These are phyloP conservation scores for Neltuma alba DNA, from an alignment of 306 rosid species.

Conservation along the genomic window DNA sequence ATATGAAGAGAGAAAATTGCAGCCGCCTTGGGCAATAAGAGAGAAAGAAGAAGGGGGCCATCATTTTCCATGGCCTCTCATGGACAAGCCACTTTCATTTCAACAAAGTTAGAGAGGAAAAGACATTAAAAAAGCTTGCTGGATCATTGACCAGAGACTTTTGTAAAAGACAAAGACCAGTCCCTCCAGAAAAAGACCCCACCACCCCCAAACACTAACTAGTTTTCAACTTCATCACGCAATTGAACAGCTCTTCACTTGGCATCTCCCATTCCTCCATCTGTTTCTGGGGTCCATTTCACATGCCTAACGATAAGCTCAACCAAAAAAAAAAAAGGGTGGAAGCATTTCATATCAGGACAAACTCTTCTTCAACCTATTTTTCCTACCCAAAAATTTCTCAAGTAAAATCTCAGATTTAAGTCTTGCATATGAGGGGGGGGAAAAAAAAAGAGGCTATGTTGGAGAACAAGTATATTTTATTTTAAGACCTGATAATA, in stretches of 20 bases:
- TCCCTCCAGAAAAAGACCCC: slow-evolving; percentile 32
- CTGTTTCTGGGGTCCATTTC: slow-evolving; percentile 41
- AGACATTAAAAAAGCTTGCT: not conserved
- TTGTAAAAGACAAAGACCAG: slow-evolving; percentile 2
- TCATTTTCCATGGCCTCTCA: not conserved
- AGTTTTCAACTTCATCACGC: slow-evolving; percentile 33
- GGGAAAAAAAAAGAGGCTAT: not conserved
- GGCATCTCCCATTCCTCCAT: slow-evolving; percentile 28
- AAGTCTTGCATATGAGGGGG: not conserved
- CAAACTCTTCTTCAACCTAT: slow-evolving; percentile 16
- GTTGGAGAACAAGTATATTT: not conserved
- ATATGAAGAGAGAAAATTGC: not conserved
- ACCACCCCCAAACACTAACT: slow-evolving; percentile 29
- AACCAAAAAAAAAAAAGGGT: not conserved
- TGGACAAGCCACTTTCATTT: not conserved
- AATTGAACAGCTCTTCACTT: slow-evolving; percentile 35
- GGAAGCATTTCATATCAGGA: not conserved
- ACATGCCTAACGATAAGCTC: slow-evolving; percentile 40
- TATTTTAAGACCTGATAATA: not conserved
- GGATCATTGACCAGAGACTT: slow-evolving; percentile 26
- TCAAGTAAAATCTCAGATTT: not conserved
- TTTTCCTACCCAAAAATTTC: too few species aligned
- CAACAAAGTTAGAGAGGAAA: not conserved
- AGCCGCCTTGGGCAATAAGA: slow-evolving; percentile 26
- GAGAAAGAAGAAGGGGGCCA: not conserved